Evolutionary conservation across 352 stramenopile genomes (phyloP).

Genomic region (Pythium myriotylum): DNA sequence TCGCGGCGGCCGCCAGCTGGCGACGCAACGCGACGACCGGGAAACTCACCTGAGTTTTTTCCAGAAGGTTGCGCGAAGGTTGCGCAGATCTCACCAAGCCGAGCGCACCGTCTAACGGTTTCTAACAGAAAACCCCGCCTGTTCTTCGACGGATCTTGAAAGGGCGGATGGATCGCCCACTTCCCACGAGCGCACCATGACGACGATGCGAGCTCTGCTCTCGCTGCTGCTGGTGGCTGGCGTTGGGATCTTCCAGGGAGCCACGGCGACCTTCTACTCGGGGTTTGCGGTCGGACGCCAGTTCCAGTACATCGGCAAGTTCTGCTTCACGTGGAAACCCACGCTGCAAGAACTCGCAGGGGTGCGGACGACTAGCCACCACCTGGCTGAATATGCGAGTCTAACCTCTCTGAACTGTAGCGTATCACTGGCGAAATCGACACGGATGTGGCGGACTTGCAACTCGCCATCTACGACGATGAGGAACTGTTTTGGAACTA

Average conservation of each 20-base stretch:
- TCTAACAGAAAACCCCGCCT: background rate
- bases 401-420: slow-evolving; percentile 25
- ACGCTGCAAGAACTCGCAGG: slow-evolving; percentile 61
- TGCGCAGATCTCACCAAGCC: background rate
- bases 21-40: no score
- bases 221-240: slow-evolving; percentile 10
- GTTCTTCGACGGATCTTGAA: slow-evolving; percentile 31
- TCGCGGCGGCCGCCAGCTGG: no score
- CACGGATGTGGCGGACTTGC: slow-evolving; percentile 58
- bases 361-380: slow-evolving; percentile 24
- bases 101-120: background rate
- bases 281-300: slow-evolving; percentile 68
- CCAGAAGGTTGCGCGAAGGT: slow-evolving; percentile 13
- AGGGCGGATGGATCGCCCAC: slow-evolving; percentile 16
- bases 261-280: slow-evolving; percentile 45
- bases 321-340: slow-evolving; percentile 75
- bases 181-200: no score
- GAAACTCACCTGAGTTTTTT: slow-evolving; percentile 8
- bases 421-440: slow-evolving; percentile 63
- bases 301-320: slow-evolving; percentile 84
- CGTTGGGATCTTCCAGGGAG: no score
- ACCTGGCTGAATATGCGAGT: background rate
- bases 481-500: slow-evolving; percentile 80
- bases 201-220: background rate
- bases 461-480: slow-evolving; percentile 83